phyloP scores from a whole-genome alignment of 1,139 yeast genomes.

The Kluyveromyces sp. region DNA sequence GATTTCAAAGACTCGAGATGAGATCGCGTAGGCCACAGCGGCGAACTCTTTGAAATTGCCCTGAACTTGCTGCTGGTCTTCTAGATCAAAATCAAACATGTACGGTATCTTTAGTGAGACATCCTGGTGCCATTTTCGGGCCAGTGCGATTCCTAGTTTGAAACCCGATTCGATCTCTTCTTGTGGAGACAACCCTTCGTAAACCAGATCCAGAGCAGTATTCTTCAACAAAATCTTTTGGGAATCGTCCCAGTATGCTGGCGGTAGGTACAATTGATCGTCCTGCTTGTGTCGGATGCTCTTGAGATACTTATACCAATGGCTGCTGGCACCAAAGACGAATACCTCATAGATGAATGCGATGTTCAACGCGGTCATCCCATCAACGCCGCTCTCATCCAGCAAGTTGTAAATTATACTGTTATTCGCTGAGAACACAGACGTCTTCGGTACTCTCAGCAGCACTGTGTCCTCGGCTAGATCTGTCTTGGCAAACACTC shows the following conservation, averaged over 20 bases:
- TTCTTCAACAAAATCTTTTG: slow-evolving; percentile 47
- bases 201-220: slow-evolving; percentile 60
- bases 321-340: slow-evolving; percentile 47
- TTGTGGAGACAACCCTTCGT: slow-evolving; percentile 33
- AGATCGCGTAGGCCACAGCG: slow-evolving; percentile 48
- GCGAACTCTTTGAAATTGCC: slow-evolving; percentile 40
- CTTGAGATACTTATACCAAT: slow-evolving; percentile 65
- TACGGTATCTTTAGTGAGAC: slow-evolving; percentile 37
- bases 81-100: slow-evolving; percentile 30
- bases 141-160: slow-evolving; percentile 46
- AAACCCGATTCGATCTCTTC: slow-evolving; percentile 51
- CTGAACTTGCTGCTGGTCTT: slow-evolving; percentile 12
- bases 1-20: slow-evolving; percentile 74
- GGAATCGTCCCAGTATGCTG: slow-evolving; percentile 56
- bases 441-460: slow-evolving; percentile 39
- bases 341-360: slow-evolving; percentile 65
- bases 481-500: slow-evolving; percentile 55
- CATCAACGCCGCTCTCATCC: slow-evolving; percentile 51
- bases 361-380: slow-evolving; percentile 60
- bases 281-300: slow-evolving; percentile 42
- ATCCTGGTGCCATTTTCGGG: slow-evolving; percentile 32
- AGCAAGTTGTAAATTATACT: slow-evolving; percentile 63
- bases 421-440: slow-evolving; percentile 50
- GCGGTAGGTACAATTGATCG: slow-evolving; percentile 39
- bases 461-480: slow-evolving; percentile 34